Evolutionary conservation across 768 basidiomycete species (phyloP).

Genomic region (Rhodotorula taiwanensis): DNA sequence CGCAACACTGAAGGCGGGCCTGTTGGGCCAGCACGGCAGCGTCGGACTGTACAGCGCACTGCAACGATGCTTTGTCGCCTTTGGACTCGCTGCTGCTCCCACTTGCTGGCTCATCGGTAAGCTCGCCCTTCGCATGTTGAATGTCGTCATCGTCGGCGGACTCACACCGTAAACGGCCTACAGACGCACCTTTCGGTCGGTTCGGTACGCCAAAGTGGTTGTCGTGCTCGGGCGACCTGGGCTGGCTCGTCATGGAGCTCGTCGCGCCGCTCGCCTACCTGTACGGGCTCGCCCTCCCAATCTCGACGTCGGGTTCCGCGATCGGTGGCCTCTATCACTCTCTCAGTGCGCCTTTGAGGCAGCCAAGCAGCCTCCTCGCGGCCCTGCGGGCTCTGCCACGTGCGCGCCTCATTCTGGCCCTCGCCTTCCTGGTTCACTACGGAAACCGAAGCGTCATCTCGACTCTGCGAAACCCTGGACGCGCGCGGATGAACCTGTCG

Average conservation of each 20-base stretch:
- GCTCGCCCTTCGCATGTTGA: not conserved
- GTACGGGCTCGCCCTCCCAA: slow-evolving; percentile 2
- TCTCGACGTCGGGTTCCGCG: slow-evolving; percentile 37
- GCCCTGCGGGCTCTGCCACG: slow-evolving; percentile 38
- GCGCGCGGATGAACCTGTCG: slow-evolving; percentile 64
- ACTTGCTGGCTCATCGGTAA: slow-evolving; percentile 11
- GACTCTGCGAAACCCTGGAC: slow-evolving; percentile 68
- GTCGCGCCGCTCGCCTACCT: slow-evolving; percentile 24
- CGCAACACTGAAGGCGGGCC: not conserved
- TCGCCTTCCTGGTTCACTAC: slow-evolving; percentile 69
- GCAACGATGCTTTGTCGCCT: slow-evolving; percentile 11
- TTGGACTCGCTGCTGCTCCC: not conserved
- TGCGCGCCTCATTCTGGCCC: slow-evolving; percentile 53
- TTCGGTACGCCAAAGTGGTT: slow-evolving; percentile 3
- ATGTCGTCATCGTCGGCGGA: not conserved
- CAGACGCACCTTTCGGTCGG: slow-evolving; percentile 32
- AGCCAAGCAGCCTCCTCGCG: slow-evolving; percentile 49
- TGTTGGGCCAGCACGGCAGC: slow-evolving; percentile 2
- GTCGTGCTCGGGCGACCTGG: slow-evolving; percentile 10
- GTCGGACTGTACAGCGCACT: slow-evolving; percentile 7
- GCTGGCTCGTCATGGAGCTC: slow-evolving; percentile 31
- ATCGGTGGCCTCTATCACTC: no score
- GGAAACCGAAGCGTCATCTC: slow-evolving; percentile 71
- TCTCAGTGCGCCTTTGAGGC: slow-evolving; percentile 49
- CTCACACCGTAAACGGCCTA: not conserved